Percentiles rank a stretch among this genome's conserved stretches.
These are phyloP conservation scores for Trichoderma sp. DNA, from an alignment of 2,329 filamentous ascomycete species.

Conservation along the genomic window DNA sequence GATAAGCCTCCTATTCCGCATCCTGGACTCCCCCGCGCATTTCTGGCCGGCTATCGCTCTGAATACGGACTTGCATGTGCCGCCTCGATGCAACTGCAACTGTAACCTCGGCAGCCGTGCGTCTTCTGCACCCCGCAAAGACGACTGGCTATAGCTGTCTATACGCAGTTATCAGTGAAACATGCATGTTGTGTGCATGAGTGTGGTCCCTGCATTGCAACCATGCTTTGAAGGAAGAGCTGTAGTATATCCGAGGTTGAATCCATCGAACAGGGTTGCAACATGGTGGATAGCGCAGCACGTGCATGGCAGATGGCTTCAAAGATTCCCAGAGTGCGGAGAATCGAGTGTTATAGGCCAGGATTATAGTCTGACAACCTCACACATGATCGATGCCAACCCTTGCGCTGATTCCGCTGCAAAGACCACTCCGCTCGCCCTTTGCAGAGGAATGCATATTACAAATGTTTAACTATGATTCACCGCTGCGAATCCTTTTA, in stretches of 20 bases:
- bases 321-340: background rate
- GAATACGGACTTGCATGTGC: background rate
- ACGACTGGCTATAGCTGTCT: background rate
- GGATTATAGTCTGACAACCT: background rate
- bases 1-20: background rate
- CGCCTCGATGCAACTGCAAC: background rate
- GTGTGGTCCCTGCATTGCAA: background rate
- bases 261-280: background rate
- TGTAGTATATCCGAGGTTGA: background rate
- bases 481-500: background rate
- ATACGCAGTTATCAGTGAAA: background rate
- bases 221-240: background rate
- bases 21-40: background rate
- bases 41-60: background rate
- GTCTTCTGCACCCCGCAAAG: background rate
- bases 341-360: background rate
- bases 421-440: background rate
- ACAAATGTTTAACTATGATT: background rate
- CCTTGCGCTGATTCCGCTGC: background rate
- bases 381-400: background rate
- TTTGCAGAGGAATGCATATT: background rate
- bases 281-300: background rate
- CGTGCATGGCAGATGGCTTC: background rate
- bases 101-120: background rate
- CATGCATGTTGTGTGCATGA: background rate